A percentile compares a stretch with the other conserved stretches of the same genome.
These are phyloP conservation scores for Exobasidium rhododendri DNA, from an alignment of 1,284 basidiomycete species.

Conservation along the genomic window DNA sequence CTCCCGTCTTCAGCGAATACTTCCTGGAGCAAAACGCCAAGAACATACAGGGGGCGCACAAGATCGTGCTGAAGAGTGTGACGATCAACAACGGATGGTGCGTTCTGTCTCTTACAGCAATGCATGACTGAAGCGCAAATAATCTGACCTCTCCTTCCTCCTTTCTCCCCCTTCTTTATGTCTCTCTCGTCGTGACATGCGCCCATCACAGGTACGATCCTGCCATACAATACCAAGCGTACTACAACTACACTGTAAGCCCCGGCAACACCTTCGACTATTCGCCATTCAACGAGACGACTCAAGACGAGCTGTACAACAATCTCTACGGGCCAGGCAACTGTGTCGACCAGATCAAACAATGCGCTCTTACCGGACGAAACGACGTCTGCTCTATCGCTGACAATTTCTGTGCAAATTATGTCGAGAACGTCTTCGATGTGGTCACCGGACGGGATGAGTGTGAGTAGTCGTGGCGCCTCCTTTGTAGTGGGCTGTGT, in stretches of 20 bases:
- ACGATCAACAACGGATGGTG: constrained; percentile 59
- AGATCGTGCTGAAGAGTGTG: constrained; percentile 65
- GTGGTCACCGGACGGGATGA: constrained; percentile 32
- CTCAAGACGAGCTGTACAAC: constrained; percentile 27
- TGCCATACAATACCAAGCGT: constrained; percentile 33
- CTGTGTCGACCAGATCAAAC: constrained; percentile 34
- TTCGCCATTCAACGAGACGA: constrained; percentile 26
- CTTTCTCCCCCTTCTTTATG: neutral
- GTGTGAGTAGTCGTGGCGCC: too few species aligned
- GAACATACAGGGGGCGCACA: constrained; percentile 57
- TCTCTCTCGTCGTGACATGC: too few species aligned
- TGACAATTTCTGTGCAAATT: constrained; percentile 31
- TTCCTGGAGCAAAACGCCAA: constrained; percentile 64
- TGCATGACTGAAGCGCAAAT: neutral
- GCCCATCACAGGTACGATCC: constrained; percentile 41
- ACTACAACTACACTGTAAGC: constrained; percentile 40
- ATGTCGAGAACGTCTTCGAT: constrained; percentile 30
- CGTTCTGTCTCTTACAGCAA: too few species aligned
- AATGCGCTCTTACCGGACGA: constrained; percentile 27
- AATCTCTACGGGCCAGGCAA: constrained; percentile 33
- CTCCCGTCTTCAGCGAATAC: constrained; percentile 61
- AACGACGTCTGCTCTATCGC: constrained; percentile 34
- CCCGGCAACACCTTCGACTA: constrained; percentile 29
- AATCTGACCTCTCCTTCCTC: neutral
- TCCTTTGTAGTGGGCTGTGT: too few species aligned